Evolutionary conservation across 2,329 filamentous ascomycete species (phyloP).

Genomic region (Fusarium sulawesiense): DNA sequence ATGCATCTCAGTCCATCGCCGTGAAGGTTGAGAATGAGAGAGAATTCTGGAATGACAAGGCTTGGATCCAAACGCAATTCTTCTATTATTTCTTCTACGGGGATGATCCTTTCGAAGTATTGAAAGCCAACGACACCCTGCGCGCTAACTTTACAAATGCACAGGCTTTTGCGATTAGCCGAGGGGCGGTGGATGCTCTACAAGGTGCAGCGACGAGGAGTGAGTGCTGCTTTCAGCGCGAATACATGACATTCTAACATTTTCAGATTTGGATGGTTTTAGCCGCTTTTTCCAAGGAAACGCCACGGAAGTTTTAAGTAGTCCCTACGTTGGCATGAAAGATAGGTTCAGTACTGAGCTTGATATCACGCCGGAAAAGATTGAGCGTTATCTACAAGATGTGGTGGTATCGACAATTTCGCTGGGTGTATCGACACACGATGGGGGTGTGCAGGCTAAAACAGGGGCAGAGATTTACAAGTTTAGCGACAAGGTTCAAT

Average conservation of each 20-base stretch:
- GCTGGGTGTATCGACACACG: not conserved
- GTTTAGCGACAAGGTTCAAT: not conserved
- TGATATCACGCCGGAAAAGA: not conserved
- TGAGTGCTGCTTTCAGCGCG: not conserved
- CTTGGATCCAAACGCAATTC: not conserved
- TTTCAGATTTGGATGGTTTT: too few relatives aligned
- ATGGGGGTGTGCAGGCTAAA: not conserved
- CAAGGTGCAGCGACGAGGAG: not conserved
- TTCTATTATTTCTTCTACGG: not conserved
- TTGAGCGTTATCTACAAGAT: not conserved
- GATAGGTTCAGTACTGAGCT: not conserved
- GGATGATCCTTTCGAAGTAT: too few relatives aligned
- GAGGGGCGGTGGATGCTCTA: not conserved
- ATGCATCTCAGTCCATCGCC: not conserved
- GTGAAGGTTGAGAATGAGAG: not conserved
- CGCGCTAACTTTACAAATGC: not conserved
- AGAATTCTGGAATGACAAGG: not conserved
- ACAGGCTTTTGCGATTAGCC: not conserved
- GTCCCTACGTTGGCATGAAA: not conserved
- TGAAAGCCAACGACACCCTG: not conserved
- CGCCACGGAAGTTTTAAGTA: not conserved
- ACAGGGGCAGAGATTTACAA: not conserved
- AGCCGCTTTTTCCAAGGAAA: not conserved
- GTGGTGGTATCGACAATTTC: not conserved
- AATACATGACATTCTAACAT: too few relatives aligned